Conservation (phyloP, 768 basidiomycete species). For the Mycena albidolilacea region DNA sequence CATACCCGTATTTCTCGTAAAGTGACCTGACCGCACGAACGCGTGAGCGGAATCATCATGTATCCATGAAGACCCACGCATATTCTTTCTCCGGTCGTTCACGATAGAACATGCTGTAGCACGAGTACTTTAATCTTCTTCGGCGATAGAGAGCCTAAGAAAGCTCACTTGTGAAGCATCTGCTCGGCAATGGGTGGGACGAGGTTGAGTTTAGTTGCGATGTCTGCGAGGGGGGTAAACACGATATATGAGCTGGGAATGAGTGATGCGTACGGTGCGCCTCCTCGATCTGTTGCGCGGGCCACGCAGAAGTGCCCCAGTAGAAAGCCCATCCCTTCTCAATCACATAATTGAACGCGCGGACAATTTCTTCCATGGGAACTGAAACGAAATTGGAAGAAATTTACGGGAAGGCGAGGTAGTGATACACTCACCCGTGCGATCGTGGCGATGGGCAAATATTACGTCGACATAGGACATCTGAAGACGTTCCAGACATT, state of each 20-base stretch:
- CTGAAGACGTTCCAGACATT: conserved; percentile 75
- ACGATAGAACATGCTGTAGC: conserved; percentile 78
- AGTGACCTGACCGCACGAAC: no score
- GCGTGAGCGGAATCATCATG: no score
- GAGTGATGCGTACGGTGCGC: conserved; percentile 78
- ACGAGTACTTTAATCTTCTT: neutral
- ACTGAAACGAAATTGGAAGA: conserved; percentile 47
- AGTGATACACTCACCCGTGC: conserved; percentile 56
- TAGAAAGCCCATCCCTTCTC: conserved; percentile 81
- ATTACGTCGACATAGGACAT: conserved; percentile 83
- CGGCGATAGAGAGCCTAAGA: neutral
- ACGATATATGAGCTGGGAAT: conserved; percentile 67
- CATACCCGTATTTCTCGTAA: conserved; percentile 77
- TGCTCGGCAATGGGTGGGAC: conserved; percentile 84
- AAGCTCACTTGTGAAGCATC: conserved; percentile 74
- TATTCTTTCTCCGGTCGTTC: conserved; percentile 88
- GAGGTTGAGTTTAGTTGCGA: conserved; percentile 77
- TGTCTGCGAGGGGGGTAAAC: conserved; percentile 71
- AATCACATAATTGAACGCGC: conserved; percentile 86
- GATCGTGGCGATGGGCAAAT: conserved; percentile 79
- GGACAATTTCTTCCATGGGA: conserved; percentile 83
- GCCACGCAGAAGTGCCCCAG: conserved; percentile 88
- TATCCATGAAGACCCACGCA: no score
- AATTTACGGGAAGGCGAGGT: neutral
- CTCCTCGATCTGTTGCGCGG: conserved; percentile 77